Conservation (phyloP, 257 asterid species). For the Misopates orontium region DNA sequence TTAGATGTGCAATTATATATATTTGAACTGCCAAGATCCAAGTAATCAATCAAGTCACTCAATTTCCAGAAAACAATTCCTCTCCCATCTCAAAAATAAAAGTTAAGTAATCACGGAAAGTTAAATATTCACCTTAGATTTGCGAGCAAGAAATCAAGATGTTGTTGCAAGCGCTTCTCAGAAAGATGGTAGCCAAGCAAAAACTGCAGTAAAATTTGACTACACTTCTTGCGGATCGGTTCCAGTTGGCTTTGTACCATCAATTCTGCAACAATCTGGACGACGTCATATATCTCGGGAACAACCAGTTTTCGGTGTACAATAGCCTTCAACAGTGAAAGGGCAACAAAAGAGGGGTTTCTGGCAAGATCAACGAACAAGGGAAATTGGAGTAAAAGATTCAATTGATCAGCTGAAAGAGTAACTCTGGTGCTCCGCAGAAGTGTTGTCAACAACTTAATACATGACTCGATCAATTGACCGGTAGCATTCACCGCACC, state of each 20-base stretch:
- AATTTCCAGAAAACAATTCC: too few relatives aligned
- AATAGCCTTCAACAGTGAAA: constrained; percentile 81
- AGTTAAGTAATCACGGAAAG: constrained; percentile 1
- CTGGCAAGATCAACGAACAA: constrained; percentile 81
- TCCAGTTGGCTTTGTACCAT: constrained; percentile 88
- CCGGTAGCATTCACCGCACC: constrained; percentile 58
- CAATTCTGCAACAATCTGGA: constrained; percentile 67
- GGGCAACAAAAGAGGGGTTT: constrained; percentile 73
- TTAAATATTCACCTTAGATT: constrained; percentile 62
- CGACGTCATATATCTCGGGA: constrained; percentile 78
- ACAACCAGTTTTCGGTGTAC: constrained; percentile 70
- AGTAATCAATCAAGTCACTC: too few relatives aligned
- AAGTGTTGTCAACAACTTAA: constrained; percentile 71
- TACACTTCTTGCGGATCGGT: constrained; percentile 75
- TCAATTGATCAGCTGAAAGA: constrained; percentile 74
- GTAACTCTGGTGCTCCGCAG: constrained; percentile 64
- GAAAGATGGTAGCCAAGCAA: constrained; percentile 75
- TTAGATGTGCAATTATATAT: too few relatives aligned
- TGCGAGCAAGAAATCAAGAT: constrained; percentile 65
- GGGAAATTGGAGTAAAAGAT: constrained; percentile 81
- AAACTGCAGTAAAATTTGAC: constrained; percentile 80
- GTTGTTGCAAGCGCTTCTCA: constrained; percentile 70
- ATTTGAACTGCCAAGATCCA: too few relatives aligned
- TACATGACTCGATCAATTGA: constrained; percentile 77
- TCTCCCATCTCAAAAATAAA: too few relatives aligned